Evolutionary conservation across 306 rosid genomes (phyloP).

Genomic region (Lablab purpureus): DNA sequence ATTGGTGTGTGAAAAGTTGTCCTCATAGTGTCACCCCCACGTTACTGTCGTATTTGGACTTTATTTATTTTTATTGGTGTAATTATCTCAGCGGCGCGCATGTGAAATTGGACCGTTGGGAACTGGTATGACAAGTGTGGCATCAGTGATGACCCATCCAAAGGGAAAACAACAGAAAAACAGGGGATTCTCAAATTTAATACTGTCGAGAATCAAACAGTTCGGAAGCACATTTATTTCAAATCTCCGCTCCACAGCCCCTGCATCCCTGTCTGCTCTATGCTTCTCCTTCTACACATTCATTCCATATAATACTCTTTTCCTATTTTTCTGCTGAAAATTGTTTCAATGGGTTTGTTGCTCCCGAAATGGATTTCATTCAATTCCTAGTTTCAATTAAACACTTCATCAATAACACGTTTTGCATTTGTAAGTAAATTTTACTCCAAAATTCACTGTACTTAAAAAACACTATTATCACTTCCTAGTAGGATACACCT

Average conservation of each 20-base stretch:
- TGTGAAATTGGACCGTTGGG: conserved; percentile 81
- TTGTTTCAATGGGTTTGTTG: conserved; percentile 13
- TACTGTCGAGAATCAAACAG: conserved; percentile 40
- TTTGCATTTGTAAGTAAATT: too few relatives aligned
- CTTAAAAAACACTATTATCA: too few relatives aligned
- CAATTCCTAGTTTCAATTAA: too few relatives aligned
- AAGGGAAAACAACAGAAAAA: conserved; percentile 57
- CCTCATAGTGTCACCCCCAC: conserved; percentile 45
- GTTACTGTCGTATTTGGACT: conserved; percentile 26
- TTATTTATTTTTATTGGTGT: conserved; percentile 24
- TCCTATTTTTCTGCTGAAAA: background rate
- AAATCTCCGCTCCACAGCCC: conserved; percentile 45
- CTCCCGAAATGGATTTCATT: background rate
- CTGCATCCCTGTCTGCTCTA: conserved; percentile 26
- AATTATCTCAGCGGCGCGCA: conserved; percentile 53
- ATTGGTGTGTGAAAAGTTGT: conserved; percentile 27
- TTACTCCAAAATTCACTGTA: too few relatives aligned
- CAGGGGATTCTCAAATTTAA: conserved; percentile 49
- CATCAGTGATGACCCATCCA: conserved; percentile 41
- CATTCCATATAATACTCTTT: background rate
- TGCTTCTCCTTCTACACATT: background rate
- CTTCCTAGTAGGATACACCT: too few relatives aligned
- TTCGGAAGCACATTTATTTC: conserved; percentile 43
- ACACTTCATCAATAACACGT: too few relatives aligned
- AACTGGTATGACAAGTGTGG: conserved; percentile 38